Base-by-base conservation (phyloP, 2,329 filamentous ascomycete genomes). In the Elsinoe ampelina region DNA sequence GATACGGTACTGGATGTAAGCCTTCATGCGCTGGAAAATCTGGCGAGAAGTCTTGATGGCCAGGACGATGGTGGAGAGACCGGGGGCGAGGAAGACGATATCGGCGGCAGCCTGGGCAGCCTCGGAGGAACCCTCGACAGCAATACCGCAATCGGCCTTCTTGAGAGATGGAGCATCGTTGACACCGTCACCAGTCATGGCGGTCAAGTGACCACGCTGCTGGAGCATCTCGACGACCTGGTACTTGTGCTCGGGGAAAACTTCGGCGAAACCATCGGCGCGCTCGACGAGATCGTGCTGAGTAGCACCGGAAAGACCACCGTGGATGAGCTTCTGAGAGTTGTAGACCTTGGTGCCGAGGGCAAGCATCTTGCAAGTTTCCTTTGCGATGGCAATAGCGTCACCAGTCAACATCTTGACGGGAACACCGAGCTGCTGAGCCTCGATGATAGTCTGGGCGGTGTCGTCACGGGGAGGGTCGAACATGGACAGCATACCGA, bases 381-480 rank as follows among this genome's bases (percentile, higher is more conserved):
- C 85, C 77, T 88, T 88, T 59, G 85, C 85, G 63, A 89, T 89
- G 65, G 85, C 85, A 65, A 88, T 86, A 62, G 85, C 85, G 69
- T 89, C 85, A 80, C 85, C 85, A 74, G 85, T 89, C 72, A 89
- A 76, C 85, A 89, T 89, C 81, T 89, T 89, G 64, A 89, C 85
- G 62, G 81, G 82, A 34, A 89, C 84, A 77, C 85, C 85, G 58
- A 89, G 83, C 70, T 85, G 80, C 71, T 87, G 83, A 61, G 85
- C 85, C 74, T 89, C 85, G 66, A 86, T 75, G 67, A 89, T 88
- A 63, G 85, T 89, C 75, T 87, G 84, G 62, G 85, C 85, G 61
- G 86, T 89, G 71, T 89, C 85, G 66, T 87, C 84, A 77, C 85
- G 85, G 60, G 85, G 85, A 67, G 85, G 85, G 70, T 89, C 85